Evolutionary conservation across 371 early-diverging fungal genomes (phyloP).

Genomic region (Scutellospora calospora): DNA sequence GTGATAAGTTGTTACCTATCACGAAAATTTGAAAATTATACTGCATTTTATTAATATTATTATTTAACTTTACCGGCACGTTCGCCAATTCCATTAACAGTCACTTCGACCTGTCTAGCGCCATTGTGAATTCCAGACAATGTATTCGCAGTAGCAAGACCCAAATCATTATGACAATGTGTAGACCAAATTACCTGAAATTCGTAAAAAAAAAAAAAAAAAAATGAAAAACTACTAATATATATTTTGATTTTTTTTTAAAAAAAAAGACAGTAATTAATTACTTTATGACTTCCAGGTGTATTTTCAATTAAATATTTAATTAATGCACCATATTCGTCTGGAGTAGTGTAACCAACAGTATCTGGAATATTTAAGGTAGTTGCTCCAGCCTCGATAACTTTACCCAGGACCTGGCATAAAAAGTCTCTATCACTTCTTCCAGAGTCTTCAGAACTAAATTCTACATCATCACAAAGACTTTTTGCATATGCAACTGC

Average conservation of each 20-base stretch:
- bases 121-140: conserved; percentile 90
- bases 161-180: conserved; percentile 97
- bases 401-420: conserved; percentile 82
- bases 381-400: conserved; percentile 94
- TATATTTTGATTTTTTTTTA: no score
- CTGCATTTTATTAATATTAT: not conserved
- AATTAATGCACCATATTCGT: conserved; percentile 89
- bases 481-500: conserved; percentile 83
- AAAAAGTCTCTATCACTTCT: conserved; percentile 90
- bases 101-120: conserved; percentile 96
- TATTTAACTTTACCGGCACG: conserved; percentile 69
- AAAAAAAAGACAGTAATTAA: not conserved
- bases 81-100: conserved; percentile 98
- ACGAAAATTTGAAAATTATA: no score
- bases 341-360: conserved; percentile 93
- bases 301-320: conserved; percentile 82
- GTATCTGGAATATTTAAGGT: conserved; percentile 97
- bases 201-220: not conserved
- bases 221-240: no score
- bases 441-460: conserved; percentile 95
- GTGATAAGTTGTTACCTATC: no score
- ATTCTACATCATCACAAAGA: conserved; percentile 90
- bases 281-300: conserved; percentile 72
- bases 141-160: conserved; percentile 96
- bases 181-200: conserved; percentile 83